Evolutionary conservation across 2,329 filamentous ascomycete species (phyloP).

Genomic region (Epichloe uncinata): DNA sequence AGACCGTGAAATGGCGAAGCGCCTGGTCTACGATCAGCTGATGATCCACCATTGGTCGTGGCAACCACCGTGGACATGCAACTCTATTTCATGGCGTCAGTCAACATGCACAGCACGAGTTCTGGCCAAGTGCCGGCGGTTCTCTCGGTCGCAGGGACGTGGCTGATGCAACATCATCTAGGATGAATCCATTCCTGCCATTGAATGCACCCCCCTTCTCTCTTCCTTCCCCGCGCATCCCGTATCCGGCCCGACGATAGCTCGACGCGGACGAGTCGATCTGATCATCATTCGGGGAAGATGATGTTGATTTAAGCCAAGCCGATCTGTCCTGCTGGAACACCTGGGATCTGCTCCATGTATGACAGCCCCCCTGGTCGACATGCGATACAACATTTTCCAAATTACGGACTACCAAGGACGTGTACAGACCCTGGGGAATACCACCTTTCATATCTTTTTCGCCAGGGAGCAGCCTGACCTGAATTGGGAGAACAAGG

Average conservation of each 20-base stretch:
- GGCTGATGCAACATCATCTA: background rate
- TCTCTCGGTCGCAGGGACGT: background rate
- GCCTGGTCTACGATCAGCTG: too few species aligned
- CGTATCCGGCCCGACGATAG: background rate
- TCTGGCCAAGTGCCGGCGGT: background rate
- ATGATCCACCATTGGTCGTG: background rate
- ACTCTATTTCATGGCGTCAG: background rate
- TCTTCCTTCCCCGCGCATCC: background rate
- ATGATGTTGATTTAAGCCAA: background rate
- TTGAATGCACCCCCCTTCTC: background rate
- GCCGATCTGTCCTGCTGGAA: background rate
- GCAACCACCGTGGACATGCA: background rate
- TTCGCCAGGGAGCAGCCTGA: constrained; percentile 69
- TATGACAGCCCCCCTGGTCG: too few species aligned
- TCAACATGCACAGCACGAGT: background rate
- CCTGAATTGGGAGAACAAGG: constrained; percentile 65
- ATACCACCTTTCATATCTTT: constrained; percentile 51
- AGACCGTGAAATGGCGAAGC: too few species aligned
- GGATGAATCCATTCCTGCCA: background rate
- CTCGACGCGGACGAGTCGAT: background rate
- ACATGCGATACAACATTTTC: too few species aligned
- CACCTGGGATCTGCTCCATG: too few species aligned
- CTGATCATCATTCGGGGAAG: background rate
- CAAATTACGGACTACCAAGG: too few species aligned
- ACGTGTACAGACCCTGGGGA: too few species aligned